A percentile compares a stretch with the other conserved stretches of the same genome.
Conservation (phyloP, 345 rosid species). For the Heritiera fomes region DNA sequence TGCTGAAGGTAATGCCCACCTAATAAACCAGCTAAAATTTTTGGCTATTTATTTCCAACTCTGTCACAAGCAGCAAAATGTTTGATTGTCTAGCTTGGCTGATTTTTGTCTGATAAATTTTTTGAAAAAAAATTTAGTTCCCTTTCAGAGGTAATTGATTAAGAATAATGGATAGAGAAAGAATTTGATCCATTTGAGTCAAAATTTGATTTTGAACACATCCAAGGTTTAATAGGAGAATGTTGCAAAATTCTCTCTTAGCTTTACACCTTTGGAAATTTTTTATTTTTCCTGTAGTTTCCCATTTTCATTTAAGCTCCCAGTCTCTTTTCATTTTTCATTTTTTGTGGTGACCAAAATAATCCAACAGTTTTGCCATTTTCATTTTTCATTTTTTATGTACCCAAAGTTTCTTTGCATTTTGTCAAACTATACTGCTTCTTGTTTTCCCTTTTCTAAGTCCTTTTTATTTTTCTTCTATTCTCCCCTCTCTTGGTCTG, state of each 20-base stretch:
- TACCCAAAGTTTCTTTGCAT: neutral
- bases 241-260: conserved; percentile 1
- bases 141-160: neutral
- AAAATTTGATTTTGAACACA: neutral
- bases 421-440: neutral
- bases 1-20: neutral
- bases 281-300: neutral
- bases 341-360: neutral
- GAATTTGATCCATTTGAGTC: neutral
- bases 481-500: neutral
- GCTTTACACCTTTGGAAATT: neutral
- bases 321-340: too few relatives aligned
- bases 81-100: conserved; percentile 4
- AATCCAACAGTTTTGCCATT: neutral
- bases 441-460: neutral
- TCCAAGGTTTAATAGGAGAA: neutral
- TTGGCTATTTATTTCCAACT: neutral
- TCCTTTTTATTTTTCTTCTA: too few relatives aligned
- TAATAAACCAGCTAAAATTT: neutral
- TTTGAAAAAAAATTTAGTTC: conserved; percentile 8
- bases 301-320: too few relatives aligned
- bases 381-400: too few relatives aligned
- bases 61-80: conserved; percentile 6
- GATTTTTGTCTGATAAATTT: neutral
- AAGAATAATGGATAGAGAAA: neutral